Evolutionary conservation across 2,329 filamentous ascomycete genomes (phyloP).

Genomic region (Colletotrichum karsti): DNA sequence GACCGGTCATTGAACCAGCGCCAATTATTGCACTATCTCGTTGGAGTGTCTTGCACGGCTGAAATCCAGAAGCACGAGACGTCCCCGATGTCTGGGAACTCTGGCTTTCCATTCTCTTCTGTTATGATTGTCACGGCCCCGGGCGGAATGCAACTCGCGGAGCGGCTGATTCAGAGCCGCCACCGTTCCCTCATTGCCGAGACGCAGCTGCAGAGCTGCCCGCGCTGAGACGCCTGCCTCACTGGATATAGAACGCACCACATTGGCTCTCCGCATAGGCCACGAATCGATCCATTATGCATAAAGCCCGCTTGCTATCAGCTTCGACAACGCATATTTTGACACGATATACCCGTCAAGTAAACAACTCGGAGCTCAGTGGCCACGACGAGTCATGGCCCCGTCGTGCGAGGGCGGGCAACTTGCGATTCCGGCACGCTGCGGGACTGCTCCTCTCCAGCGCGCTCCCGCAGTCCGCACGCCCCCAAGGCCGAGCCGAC

Average conservation of each 20-base stretch:
- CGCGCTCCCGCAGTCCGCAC: conserved; percentile 13
- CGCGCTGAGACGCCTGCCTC: neutral
- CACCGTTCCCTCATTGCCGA: neutral
- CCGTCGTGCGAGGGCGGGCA: neutral
- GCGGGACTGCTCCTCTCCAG: conserved; percentile 6
- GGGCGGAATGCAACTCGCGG: neutral
- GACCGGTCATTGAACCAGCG: neutral
- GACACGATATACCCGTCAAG: conserved; percentile 10
- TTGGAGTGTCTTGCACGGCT: too few relatives aligned
- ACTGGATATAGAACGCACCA: neutral
- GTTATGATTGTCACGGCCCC: neutral
- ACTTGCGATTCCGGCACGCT: conserved; percentile 3
- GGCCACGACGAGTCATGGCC: conserved; percentile 22
- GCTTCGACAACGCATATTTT: conserved; percentile 1
- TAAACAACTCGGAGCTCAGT: conserved; percentile 14
- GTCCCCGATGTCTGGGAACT: neutral
- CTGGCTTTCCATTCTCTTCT: conserved; percentile 1
- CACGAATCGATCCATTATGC: conserved; percentile 1
- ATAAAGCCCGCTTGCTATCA: neutral
- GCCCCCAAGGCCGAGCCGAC: conserved; percentile 21
- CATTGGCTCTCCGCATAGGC: neutral
- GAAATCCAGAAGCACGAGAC: neutral
- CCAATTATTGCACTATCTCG: neutral
- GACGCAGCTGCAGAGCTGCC: neutral
- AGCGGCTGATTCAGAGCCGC: neutral